Evolutionary conservation across 1,284 basidiomycete species (phyloP).

Genomic region (Trichosporon inkin): DNA sequence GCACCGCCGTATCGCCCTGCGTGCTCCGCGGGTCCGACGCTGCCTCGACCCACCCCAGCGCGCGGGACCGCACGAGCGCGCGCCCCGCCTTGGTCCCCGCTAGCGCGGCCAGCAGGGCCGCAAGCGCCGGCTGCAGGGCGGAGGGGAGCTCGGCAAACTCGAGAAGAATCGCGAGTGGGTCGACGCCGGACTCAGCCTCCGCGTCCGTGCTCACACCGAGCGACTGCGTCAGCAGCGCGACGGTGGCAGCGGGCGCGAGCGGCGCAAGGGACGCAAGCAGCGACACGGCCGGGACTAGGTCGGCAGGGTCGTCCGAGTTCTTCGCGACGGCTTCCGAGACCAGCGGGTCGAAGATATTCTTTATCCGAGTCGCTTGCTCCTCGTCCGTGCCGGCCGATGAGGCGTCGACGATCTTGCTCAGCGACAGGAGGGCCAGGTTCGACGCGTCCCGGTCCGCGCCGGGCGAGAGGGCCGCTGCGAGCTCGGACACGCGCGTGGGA

Average conservation of each 20-base stretch:
- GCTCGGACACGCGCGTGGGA: not conserved
- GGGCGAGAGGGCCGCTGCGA: slow-evolving; percentile 7
- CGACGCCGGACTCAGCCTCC: slow-evolving; percentile 14
- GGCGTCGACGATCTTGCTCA: slow-evolving; percentile 15
- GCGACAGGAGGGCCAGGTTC: slow-evolving; percentile 14
- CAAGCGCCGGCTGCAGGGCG: slow-evolving; percentile 53
- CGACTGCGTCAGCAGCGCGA: slow-evolving; percentile 27
- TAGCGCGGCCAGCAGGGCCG: slow-evolving; percentile 67
- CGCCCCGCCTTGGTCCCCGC: slow-evolving; percentile 68
- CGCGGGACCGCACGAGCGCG: slow-evolving; percentile 57
- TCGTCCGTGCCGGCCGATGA: slow-evolving; percentile 4
- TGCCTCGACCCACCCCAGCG: slow-evolving; percentile 30
- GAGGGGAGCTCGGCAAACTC: slow-evolving; percentile 43
- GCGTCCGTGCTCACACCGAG: slow-evolving; percentile 17
- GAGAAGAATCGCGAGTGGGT: slow-evolving; percentile 36
- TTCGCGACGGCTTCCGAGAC: slow-evolving; percentile 12
- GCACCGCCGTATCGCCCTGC: slow-evolving; percentile 47
- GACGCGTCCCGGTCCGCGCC: not conserved
- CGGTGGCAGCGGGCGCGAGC: slow-evolving; percentile 24
- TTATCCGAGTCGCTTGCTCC: slow-evolving; percentile 10
- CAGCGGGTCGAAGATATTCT: slow-evolving; percentile 16
- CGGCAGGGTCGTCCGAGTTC: slow-evolving; percentile 8
- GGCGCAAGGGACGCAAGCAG: slow-evolving; percentile 35
- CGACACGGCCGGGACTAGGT: slow-evolving; percentile 17
- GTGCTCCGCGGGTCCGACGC: slow-evolving; percentile 46